Evolutionary conservation across 2,329 filamentous ascomycete species (phyloP), one percentile per base, ranked within the genome.

Genomic region (Aspergillus spinulosporus): DNA sequence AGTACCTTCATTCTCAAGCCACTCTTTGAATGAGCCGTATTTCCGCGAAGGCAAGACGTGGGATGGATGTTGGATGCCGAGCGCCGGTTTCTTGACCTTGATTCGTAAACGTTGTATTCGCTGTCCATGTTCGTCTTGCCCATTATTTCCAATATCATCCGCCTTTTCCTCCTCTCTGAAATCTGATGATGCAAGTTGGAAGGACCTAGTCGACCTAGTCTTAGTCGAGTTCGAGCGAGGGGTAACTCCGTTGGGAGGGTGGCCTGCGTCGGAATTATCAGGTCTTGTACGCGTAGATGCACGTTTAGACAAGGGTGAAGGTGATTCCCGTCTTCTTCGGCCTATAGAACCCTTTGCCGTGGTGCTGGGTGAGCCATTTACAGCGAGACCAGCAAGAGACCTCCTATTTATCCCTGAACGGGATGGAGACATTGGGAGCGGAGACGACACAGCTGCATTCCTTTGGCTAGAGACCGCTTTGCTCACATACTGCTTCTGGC

Each of bases 1-100:
- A 26, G 66, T 57, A 60, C 80, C 79, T 58, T 83, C 80, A 43
- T 76, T 72, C 55, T 80, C 74, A n/a, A 84, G 62, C 89, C 90
- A 83, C 82, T 89, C 76, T 82, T 84, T 70, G 63, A 85, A 82
- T 0, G 81, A 81, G n/a, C 72, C 60, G 62, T 77, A 78, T 62
- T 78, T 78, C 37, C 74, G 75, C 39, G 72, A 67, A 7, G 74
- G 69, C 14, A 80, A 65, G 46, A 78, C 72, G 59, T 84, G 80
- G 28, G 75, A 75, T 11, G 82, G 82, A 61, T 84, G 80, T 26
- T 80, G 77, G 50, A 80, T 73, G 5, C 75, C 74, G 29, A 80
- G 72, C 29, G 77, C 74, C 14, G 80, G 80, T 64, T 79, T 80
- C 59, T 77, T 78, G 26, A 84, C 74, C 61, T 78, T 79, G 47